A percentile compares a stretch with the other conserved stretches of the same genome.
phyloP scores from a whole-genome alignment of 805 yeast species.

The Wickerhamomyces rabaulensis region DNA sequence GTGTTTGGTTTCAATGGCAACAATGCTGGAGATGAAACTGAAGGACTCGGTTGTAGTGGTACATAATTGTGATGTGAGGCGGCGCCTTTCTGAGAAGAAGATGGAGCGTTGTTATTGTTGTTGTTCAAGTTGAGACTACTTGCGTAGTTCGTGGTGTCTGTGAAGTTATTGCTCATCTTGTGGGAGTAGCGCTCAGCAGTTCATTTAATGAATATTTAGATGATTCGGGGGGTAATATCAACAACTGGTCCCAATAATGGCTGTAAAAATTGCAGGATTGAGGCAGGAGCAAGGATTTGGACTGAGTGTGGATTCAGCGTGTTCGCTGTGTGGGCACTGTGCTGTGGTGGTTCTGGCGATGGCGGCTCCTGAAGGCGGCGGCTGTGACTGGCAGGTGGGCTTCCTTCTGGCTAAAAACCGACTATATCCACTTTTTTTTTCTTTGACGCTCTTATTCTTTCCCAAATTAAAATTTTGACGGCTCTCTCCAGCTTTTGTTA shows the following conservation, averaged over 20 bases:
- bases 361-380: too few relatives aligned
- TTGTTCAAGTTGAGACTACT: slow-evolving; percentile 13
- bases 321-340: too few relatives aligned
- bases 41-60: slow-evolving; percentile 1
- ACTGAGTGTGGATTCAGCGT: too few relatives aligned
- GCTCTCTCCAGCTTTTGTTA: slow-evolving; percentile 4
- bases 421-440: not conserved
- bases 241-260: too few relatives aligned
- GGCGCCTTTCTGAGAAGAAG: not conserved
- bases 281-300: too few relatives aligned
- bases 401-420: too few relatives aligned
- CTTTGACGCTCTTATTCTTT: slow-evolving; percentile 1
- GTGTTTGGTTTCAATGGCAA: slow-evolving; percentile 1
- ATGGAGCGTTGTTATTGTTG: not conserved
- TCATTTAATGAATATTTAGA: not conserved
- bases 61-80: not conserved
- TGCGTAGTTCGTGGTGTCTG: slow-evolving; percentile 25
- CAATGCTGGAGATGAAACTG: not conserved
- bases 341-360: too few relatives aligned
- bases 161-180: slow-evolving; percentile 26
- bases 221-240: not conserved
- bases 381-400: too few relatives aligned
- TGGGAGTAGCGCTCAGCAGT: slow-evolving; percentile 1
- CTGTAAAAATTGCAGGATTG: too few relatives aligned
- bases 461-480: slow-evolving; percentile 1